phyloP scores from a whole-genome alignment of 495 filamentous ascomycete species.

The Oleoguttula mirabilis region DNA sequence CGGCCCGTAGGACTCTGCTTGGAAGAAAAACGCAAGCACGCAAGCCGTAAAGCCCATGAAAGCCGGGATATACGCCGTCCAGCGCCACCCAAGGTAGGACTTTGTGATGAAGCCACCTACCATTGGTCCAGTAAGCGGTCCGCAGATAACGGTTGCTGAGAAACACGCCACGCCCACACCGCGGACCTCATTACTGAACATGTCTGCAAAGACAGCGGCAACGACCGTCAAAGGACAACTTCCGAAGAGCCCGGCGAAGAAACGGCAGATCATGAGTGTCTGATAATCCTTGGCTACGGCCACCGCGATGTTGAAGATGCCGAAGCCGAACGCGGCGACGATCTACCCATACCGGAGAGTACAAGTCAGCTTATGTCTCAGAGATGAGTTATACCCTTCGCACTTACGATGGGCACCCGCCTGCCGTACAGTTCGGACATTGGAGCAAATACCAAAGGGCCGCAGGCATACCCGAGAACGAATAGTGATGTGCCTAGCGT shows the following conservation, averaged over 20 bases:
- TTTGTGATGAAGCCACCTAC: constrained; percentile 26
- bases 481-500: constrained; percentile 56
- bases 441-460: constrained; percentile 50
- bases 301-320: constrained; percentile 52
- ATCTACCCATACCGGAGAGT: too few species aligned
- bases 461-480: constrained; percentile 59
- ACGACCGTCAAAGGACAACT: constrained; percentile 73
- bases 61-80: constrained; percentile 49
- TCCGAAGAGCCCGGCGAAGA: constrained; percentile 66
- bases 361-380: too few species aligned
- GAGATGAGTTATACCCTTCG: too few species aligned
- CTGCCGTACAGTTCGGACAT: constrained; percentile 69
- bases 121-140: constrained; percentile 25
- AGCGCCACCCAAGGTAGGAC: constrained; percentile 29
- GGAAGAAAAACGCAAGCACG: constrained; percentile 32
- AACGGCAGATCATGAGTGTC: constrained; percentile 70
- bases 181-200: constrained; percentile 33
- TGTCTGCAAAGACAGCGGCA: constrained; percentile 73
- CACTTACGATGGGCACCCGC: constrained; percentile 54
- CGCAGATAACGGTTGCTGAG: constrained; percentile 21
- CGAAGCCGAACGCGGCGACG: constrained; percentile 64
- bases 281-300: constrained; percentile 69
- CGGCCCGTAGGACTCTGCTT: constrained; percentile 50
- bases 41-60: constrained; percentile 44
- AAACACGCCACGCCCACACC: constrained; percentile 18